Percentiles rank a stretch among this genome's conserved stretches.
Conservation (phyloP, 2,329 filamentous ascomycete genomes). For the Hypoxylon rubiginosum region DNA sequence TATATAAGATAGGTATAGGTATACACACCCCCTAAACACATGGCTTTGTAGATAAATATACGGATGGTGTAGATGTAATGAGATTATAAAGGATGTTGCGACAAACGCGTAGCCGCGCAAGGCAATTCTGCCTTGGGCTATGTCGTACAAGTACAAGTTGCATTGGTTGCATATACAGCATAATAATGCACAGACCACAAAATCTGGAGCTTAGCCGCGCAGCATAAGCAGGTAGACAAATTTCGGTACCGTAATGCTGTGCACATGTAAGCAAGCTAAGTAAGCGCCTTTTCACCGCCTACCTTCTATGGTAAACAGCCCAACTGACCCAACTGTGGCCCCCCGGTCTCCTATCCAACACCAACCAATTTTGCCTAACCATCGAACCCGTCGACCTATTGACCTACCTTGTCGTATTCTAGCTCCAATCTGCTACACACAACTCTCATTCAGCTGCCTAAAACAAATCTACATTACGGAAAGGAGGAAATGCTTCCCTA, state of each 20-base stretch:
- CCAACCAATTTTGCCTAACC: slow-evolving; percentile 29
- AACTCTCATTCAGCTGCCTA: slow-evolving; percentile 36
- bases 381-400: not conserved
- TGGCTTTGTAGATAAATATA: slow-evolving; percentile 22
- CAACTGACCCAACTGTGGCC: slow-evolving; percentile 2
- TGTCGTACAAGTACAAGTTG: slow-evolving; percentile 22
- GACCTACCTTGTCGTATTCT: slow-evolving; percentile 24
- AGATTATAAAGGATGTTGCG: slow-evolving; percentile 32
- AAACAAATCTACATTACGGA: slow-evolving; percentile 15
- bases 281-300: slow-evolving; percentile 36
- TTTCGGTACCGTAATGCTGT: too few relatives aligned
- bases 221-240: slow-evolving; percentile 15
- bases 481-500: slow-evolving; percentile 20
- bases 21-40: too few relatives aligned
- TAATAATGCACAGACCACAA: slow-evolving; percentile 11
- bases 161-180: slow-evolving; percentile 8
- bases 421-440: slow-evolving; percentile 21
- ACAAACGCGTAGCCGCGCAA: slow-evolving; percentile 42
- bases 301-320: slow-evolving; percentile 33
- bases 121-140: slow-evolving; percentile 24
- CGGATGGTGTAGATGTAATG: slow-evolving; percentile 17
- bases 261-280: slow-evolving; percentile 3
- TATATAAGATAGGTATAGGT: too few relatives aligned
- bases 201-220: slow-evolving; percentile 26
- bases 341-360: slow-evolving; percentile 14